These are phyloP conservation scores for Suillus variegatus DNA, from an alignment of 768 basidiomycete species.

Conservation along the genomic window DNA sequence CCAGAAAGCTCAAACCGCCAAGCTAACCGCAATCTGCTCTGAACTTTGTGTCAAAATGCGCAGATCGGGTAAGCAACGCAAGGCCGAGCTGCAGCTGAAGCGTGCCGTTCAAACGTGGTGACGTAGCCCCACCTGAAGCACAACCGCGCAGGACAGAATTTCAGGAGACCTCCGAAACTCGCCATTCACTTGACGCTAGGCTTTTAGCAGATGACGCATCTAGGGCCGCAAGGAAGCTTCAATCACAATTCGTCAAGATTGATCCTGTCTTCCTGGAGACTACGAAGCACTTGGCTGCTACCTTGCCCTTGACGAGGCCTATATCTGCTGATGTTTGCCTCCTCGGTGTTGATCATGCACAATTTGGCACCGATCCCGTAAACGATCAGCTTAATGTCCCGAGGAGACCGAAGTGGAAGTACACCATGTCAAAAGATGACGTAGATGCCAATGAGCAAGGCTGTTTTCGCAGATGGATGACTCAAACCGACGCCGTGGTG, in stretches of 20 bases:
- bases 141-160: slow-evolving; percentile 28
- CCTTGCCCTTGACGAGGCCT: slow-evolving; percentile 56
- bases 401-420: slow-evolving; percentile 82
- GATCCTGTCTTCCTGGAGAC: slow-evolving; percentile 59
- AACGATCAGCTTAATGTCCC: slow-evolving; percentile 37
- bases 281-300: slow-evolving; percentile 57
- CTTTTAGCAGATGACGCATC: slow-evolving; percentile 33
- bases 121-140: slow-evolving; percentile 42
- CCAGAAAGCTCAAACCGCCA: not conserved
- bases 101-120: slow-evolving; percentile 86
- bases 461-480: slow-evolving; percentile 77
- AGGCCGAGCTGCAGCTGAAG: slow-evolving; percentile 72
- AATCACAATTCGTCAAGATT: slow-evolving; percentile 71
- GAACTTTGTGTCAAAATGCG: not conserved
- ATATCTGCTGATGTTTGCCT: slow-evolving; percentile 44
- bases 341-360: slow-evolving; percentile 29
- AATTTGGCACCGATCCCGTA: not conserved
- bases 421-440: slow-evolving; percentile 84
- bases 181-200: slow-evolving; percentile 12
- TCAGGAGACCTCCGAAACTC: not conserved
- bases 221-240: slow-evolving; percentile 51
- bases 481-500: slow-evolving; percentile 59
- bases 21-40: not conserved
- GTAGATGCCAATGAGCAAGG: slow-evolving; percentile 92
- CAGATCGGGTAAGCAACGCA: slow-evolving; percentile 70